Conservation (phyloP, 257 asterid genomes). For the Solanum sitiens region DNA sequence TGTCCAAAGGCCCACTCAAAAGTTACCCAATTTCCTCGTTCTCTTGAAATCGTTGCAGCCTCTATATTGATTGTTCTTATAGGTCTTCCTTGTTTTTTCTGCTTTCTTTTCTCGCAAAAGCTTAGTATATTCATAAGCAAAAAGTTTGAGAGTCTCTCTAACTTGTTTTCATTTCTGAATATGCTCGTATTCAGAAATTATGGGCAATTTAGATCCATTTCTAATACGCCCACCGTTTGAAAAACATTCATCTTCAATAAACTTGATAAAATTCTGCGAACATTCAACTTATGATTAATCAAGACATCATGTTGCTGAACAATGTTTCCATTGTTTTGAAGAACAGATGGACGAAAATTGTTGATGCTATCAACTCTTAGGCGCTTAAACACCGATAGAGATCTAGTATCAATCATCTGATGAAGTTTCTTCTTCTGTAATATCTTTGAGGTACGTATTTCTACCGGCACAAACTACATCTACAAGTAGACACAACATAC, state of each 20-base stretch:
- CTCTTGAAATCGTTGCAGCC: conserved; percentile 1
- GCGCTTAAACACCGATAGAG: background rate
- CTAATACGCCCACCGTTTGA: background rate
- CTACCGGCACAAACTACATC: background rate
- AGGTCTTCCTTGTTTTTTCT: background rate
- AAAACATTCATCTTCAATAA: background rate
- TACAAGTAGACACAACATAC: background rate
- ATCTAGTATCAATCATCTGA: background rate
- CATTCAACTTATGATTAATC: background rate
- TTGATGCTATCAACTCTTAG: background rate
- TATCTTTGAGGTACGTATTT: background rate
- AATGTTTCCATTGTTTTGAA: background rate
- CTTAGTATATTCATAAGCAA: background rate
- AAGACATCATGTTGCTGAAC: too few species aligned
- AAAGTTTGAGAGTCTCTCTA: conserved; percentile 3
- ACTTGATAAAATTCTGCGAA: background rate
- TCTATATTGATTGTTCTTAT: background rate
- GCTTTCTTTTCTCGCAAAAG: background rate
- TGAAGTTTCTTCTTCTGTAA: background rate
- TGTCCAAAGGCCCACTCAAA: conserved; percentile 1
- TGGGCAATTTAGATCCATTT: background rate
- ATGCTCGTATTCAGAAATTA: background rate
- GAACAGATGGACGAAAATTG: background rate
- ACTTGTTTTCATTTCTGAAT: background rate
- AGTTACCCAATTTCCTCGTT: conserved; percentile 3